Percentiles rank a stretch among this genome's conserved stretches.
Conservation (phyloP, 495 filamentous ascomycete species). For the Penicillium soppii region DNA sequence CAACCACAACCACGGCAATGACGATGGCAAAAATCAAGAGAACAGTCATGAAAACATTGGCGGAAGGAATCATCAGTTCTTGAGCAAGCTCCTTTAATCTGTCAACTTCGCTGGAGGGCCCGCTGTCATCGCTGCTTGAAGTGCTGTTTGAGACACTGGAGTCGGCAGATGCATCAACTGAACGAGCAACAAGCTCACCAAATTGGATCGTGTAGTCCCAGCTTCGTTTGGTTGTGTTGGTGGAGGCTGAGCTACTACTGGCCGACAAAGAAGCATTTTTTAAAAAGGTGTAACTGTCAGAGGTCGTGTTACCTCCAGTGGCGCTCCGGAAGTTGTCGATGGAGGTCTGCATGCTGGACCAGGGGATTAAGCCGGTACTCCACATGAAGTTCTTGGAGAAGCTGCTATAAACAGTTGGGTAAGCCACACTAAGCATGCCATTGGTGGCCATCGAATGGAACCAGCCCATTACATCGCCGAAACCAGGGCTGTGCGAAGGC, state of each 20-base stretch:
- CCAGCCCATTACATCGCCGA: constrained; percentile 82
- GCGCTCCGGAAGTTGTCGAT: constrained; percentile 80
- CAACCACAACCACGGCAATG: constrained; percentile 78
- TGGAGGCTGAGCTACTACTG: constrained; percentile 39
- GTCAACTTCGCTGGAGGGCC: constrained; percentile 50
- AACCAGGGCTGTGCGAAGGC: constrained; percentile 74
- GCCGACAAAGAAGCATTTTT: constrained; percentile 49
- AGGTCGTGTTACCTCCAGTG: constrained; percentile 86
- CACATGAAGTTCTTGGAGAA: constrained; percentile 94
- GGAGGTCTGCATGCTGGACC: constrained; percentile 72
- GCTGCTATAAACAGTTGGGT: constrained; percentile 81
- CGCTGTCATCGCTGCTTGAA: constrained; percentile 27
- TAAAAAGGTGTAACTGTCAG: constrained; percentile 73
- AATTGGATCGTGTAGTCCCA: constrained; percentile 44
- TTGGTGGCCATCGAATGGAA: constrained; percentile 94
- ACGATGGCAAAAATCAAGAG: constrained; percentile 85
- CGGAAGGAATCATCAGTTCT: constrained; percentile 75
- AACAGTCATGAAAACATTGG: constrained; percentile 96
- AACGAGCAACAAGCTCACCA: constrained; percentile 51
- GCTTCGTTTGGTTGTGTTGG: constrained; percentile 45
- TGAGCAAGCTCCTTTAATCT: constrained; percentile 77
- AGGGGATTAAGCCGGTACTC: constrained; percentile 80
- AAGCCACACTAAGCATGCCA: constrained; percentile 89
- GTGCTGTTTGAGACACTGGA: constrained; percentile 45
- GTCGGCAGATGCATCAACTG: constrained; percentile 46